A percentile compares a stretch with the other conserved stretches of the same genome.
Evolutionary conservation across 2,329 filamentous ascomycete species (phyloP).

Genomic region (Salinomyces thailandicus): DNA sequence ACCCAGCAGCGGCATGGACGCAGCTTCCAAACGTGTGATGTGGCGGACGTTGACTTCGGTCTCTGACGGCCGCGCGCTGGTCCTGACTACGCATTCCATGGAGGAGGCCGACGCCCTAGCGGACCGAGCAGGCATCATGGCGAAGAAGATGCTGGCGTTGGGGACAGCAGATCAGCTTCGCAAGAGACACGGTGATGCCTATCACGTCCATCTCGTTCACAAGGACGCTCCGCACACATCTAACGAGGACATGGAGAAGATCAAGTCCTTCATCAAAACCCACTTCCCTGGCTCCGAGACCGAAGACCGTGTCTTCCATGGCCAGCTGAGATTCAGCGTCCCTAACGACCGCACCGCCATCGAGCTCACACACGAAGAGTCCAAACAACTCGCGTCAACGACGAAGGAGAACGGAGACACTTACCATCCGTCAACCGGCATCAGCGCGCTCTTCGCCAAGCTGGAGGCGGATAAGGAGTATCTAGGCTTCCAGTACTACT

Average conservation of each 20-base stretch:
- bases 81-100: slow-evolving; percentile 90
- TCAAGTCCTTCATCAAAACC: slow-evolving; percentile 55
- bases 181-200: slow-evolving; percentile 62
- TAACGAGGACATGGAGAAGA: slow-evolving; percentile 53
- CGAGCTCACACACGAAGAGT: slow-evolving; percentile 6
- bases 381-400: slow-evolving; percentile 7
- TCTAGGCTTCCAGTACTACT: slow-evolving; percentile 74
- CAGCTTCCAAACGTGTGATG: slow-evolving; percentile 83
- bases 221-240: slow-evolving; percentile 62
- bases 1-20: slow-evolving; percentile 79
- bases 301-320: slow-evolving; percentile 68
- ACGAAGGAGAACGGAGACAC: slow-evolving; percentile 1
- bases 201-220: slow-evolving; percentile 74
- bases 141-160: slow-evolving; percentile 72
- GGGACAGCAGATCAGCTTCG: slow-evolving; percentile 65
- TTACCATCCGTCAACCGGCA: slow-evolving; percentile 30
- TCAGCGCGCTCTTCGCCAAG: slow-evolving; percentile 59
- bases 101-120: slow-evolving; percentile 89
- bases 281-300: slow-evolving; percentile 50
- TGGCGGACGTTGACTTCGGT: slow-evolving; percentile 73
- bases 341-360: slow-evolving; percentile 33
- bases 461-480: slow-evolving; percentile 60
- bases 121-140: slow-evolving; percentile 73
- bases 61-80: slow-evolving; percentile 64
- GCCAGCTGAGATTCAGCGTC: slow-evolving; percentile 76